phyloP scores from a whole-genome alignment of 2,329 filamentous ascomycete genomes.

The Penicillium griseofulvum region DNA sequence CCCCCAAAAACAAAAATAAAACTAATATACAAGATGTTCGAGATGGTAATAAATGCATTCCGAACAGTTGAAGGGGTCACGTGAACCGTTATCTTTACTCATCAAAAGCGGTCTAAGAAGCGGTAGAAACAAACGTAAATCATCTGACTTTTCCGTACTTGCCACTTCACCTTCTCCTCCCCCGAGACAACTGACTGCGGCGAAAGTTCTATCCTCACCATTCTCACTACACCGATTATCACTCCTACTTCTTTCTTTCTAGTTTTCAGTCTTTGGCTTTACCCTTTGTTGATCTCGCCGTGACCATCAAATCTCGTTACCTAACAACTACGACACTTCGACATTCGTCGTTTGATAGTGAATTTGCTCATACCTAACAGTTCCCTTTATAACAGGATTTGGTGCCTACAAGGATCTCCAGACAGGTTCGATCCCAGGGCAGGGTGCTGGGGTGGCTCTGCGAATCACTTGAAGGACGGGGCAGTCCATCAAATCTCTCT shows the following conservation, averaged over 20 bases:
- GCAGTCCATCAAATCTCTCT: slow-evolving; percentile 12
- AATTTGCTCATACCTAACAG: slow-evolving; percentile 1
- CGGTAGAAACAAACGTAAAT: slow-evolving; percentile 6
- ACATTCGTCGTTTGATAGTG: not conserved
- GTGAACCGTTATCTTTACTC: not conserved
- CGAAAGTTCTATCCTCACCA: not conserved
- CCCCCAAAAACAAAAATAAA: not conserved
- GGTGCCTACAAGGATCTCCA: not conserved
- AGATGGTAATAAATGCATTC: no score
- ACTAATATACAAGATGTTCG: not conserved
- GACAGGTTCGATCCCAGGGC: slow-evolving; percentile 7
- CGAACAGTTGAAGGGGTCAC: no score
- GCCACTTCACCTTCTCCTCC: slow-evolving; percentile 11
- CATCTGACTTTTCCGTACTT: slow-evolving; percentile 21
- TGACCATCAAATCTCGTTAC: not conserved
- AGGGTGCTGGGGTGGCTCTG: slow-evolving; percentile 17
- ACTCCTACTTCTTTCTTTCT: not conserved
- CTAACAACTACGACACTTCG: not conserved
- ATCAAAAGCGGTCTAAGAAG: slow-evolving; percentile 13
- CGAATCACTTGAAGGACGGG: slow-evolving; percentile 20
- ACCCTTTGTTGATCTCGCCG: not conserved
- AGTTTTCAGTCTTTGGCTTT: not conserved
- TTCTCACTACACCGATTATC: not conserved
- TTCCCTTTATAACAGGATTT: not conserved
- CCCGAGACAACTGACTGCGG: not conserved